Percentiles rank a stretch among this genome's conserved stretches.
Conservation (phyloP, 345 rosid genomes). For the Bruguiera sexangula region DNA sequence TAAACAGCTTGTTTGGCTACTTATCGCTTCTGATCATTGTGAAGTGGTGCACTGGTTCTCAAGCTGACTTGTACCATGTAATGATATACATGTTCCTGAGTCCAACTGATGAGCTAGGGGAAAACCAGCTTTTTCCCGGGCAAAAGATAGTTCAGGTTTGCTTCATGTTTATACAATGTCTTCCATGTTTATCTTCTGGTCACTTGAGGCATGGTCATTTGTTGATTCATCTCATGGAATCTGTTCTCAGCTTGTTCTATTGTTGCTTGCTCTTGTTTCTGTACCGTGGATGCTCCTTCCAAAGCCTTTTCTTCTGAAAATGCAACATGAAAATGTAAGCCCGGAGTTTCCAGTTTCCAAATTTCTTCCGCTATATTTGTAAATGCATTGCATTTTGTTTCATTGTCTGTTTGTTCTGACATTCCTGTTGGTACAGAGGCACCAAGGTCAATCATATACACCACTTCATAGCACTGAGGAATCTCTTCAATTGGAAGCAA, state of each 20-base stretch:
- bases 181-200: constrained; percentile 1
- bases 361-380: constrained; percentile 3
- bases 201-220: neutral
- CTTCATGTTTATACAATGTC: constrained; percentile 4
- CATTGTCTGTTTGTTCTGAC: constrained; percentile 9
- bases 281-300: constrained; percentile 98
- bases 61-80: constrained; percentile 87
- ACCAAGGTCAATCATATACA: constrained; percentile 69
- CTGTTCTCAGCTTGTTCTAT: constrained; percentile 57
- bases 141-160: constrained; percentile 76
- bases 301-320: constrained; percentile 89
- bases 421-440: constrained; percentile 53
- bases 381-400: neutral
- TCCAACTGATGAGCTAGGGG: constrained; percentile 88
- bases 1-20: constrained; percentile 91
- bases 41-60: constrained; percentile 91
- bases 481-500: constrained; percentile 58
- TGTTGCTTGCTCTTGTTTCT: constrained; percentile 76
- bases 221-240: constrained; percentile 9
- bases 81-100: constrained; percentile 97
- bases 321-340: constrained; percentile 70
- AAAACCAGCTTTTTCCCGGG: constrained; percentile 77
- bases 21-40: constrained; percentile 72
- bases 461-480: constrained; percentile 66
- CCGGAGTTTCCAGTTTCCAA: constrained; percentile 2